Evolutionary conservation across 2,329 filamentous ascomycete genomes (phyloP), one percentile per base, ranked within the genome.

Genomic region (Emergomyces africanus): DNA sequence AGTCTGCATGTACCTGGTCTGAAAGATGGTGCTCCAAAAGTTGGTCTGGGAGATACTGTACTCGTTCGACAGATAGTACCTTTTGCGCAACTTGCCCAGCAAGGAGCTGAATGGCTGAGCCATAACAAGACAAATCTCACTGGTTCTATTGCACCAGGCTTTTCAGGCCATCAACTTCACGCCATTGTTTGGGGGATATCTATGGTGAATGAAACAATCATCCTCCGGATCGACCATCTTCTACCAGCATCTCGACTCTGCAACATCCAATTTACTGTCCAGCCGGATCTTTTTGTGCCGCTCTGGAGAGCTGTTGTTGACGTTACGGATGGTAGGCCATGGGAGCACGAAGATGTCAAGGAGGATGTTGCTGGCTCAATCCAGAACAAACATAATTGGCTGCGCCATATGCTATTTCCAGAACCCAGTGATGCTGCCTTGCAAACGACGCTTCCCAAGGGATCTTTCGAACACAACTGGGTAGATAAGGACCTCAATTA

Each of bases 321-420:
- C 30, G 59, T 64, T 20, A 56, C 54, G n/a, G 57, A 55, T 28
- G 62, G 76, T 75, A 14, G 75, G 69, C 41, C 78, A 79, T 62
- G 85, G 83, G 5, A 75, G 72, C 44, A 80, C 79, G 12, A 77
- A 71, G 10, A 77, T 72, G 14, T 81, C 74, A 10, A 78, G 76
- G 0, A 78, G 80, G 1, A 80, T 74, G 35, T 84, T 30, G 54
- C 57, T 25, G 42, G 46, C 20, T 49, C 46, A 14, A 12, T 60
- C 56, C 30, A 39, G n/a, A 58, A 59, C 57, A 53, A 60, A 51
- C 35, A 46, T 39, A 59, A 54, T 33, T 69, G 67, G 67, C 57
- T 66, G n/a, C 59, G 60, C 10, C 61, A 53, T n/a, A 78, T 79
- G 68, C 68, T 79, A 1, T 79, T 79, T 57, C 77, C 78, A 1